These are phyloP conservation scores for Phaeosphaeria sp. DNA, from an alignment of 2,329 filamentous ascomycete species.

Conservation along the genomic window DNA sequence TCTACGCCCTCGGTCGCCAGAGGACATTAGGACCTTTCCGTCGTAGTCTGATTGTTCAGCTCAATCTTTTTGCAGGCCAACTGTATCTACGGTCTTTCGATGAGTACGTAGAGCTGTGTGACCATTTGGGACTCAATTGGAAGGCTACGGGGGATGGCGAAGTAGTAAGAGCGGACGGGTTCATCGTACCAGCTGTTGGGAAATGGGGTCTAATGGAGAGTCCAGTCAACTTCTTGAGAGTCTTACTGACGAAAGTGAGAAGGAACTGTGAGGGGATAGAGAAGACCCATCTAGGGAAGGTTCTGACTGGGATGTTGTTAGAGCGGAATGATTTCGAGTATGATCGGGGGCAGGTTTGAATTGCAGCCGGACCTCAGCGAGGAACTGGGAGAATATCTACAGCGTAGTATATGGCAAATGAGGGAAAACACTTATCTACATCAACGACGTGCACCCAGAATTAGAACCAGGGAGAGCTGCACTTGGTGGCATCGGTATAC, in stretches of 20 bases:
- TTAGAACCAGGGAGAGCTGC: too few relatives aligned
- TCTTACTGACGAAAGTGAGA: constrained; percentile 39
- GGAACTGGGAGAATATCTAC: too few relatives aligned
- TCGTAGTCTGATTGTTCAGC: constrained; percentile 49
- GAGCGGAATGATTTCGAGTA: constrained; percentile 38
- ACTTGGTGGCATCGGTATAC: too few relatives aligned
- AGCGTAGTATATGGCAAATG: too few relatives aligned
- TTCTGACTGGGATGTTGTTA: constrained; percentile 47
- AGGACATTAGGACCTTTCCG: constrained; percentile 14
- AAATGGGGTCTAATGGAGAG: constrained; percentile 46
- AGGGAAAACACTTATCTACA: too few relatives aligned
- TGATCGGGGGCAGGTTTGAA: too few relatives aligned
- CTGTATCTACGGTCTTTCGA: constrained; percentile 64
- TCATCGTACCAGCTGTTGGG: constrained; percentile 38
- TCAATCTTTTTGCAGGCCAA: constrained; percentile 71
- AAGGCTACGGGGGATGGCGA: constrained; percentile 22
- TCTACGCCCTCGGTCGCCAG: constrained; percentile 49
- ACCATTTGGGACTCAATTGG: constrained; percentile 55
- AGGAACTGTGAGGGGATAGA: constrained; percentile 47
- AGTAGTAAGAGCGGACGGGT: constrained; percentile 42
- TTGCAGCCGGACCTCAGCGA: too few relatives aligned
- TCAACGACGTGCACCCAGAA: too few relatives aligned
- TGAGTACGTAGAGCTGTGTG: constrained; percentile 63
- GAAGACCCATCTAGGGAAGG: constrained; percentile 54
- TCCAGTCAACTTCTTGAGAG: constrained; percentile 52